phyloP scores from a whole-genome alignment of 2,329 filamentous ascomycete genomes.

The Venturia asperata region DNA sequence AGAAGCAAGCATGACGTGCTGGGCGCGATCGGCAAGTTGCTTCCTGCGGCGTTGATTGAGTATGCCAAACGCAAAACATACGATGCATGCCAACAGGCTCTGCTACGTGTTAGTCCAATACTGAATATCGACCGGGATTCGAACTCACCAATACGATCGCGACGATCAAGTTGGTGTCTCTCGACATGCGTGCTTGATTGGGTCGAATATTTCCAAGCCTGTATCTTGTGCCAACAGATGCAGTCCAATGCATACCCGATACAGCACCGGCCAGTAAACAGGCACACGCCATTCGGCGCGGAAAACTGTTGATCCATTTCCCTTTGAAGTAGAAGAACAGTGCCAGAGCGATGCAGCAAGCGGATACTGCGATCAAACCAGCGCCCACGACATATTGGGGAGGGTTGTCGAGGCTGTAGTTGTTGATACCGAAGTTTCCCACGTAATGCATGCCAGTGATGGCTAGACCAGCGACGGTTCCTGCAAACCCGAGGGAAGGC shows the following conservation, averaged over 20 bases:
- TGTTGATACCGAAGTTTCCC: slow-evolving; percentile 73
- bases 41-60: slow-evolving; percentile 33
- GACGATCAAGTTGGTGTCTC: slow-evolving; percentile 63
- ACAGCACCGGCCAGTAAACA: slow-evolving; percentile 64
- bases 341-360: slow-evolving; percentile 61
- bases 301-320: slow-evolving; percentile 71
- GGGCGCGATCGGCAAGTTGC: slow-evolving; percentile 39
- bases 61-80: slow-evolving; percentile 32
- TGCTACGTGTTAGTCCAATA: slow-evolving; percentile 10
- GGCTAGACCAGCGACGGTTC: slow-evolving; percentile 63
- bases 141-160: slow-evolving; percentile 60
- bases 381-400: slow-evolving; percentile 58
- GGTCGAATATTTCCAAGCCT: slow-evolving; percentile 45
- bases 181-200: slow-evolving; percentile 32
- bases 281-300: slow-evolving; percentile 63
- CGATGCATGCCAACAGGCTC: slow-evolving; percentile 35
- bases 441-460: slow-evolving; percentile 85
- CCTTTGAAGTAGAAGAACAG: slow-evolving; percentile 73
- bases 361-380: slow-evolving; percentile 63
- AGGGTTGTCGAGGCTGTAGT: slow-evolving; percentile 62
- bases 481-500: slow-evolving; percentile 46
- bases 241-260: slow-evolving; percentile 84
- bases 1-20: slow-evolving; percentile 49
- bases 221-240: slow-evolving; percentile 63
- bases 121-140: not conserved